phyloP scores from a whole-genome alignment of 768 basidiomycete species.

The Naganishia vaughanmartiniae region DNA sequence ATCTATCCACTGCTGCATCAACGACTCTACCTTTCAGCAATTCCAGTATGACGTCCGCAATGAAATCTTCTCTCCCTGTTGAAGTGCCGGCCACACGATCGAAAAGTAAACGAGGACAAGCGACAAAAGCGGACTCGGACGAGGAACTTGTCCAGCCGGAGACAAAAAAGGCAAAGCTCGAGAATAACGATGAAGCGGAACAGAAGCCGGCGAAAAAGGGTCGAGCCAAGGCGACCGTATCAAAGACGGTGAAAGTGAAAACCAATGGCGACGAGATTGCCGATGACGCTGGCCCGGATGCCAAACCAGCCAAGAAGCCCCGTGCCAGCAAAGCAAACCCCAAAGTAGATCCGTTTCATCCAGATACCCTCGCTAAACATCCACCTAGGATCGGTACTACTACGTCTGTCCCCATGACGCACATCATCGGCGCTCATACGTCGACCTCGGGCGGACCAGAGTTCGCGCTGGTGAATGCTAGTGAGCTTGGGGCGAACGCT shows the following conservation, averaged over 20 bases:
- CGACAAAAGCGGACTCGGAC: background rate
- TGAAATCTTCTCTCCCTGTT: background rate
- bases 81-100: background rate
- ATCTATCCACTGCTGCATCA: background rate
- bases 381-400: slow-evolving; percentile 28
- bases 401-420: slow-evolving; percentile 25
- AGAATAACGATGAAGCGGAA: background rate
- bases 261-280: background rate
- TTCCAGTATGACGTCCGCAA: background rate
- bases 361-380: slow-evolving; percentile 17
- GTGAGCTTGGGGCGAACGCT: slow-evolving; percentile 71
- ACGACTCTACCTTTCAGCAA: background rate
- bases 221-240: background rate
- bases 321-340: slow-evolving; percentile 7
- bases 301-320: slow-evolving; percentile 18
- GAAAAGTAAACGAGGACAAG: background rate
- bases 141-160: background rate
- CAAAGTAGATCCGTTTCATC: slow-evolving; percentile 21
- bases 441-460: slow-evolving; percentile 77
- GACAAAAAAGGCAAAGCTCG: slow-evolving; percentile 11
- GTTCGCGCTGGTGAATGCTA: slow-evolving; percentile 68
- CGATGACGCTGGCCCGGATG: background rate
- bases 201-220: slow-evolving; percentile 6
- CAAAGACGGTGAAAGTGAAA: background rate
- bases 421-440: slow-evolving; percentile 70